phyloP scores from a whole-genome alignment of 1,139 yeast genomes.

The Suhomyces choctaworum region DNA sequence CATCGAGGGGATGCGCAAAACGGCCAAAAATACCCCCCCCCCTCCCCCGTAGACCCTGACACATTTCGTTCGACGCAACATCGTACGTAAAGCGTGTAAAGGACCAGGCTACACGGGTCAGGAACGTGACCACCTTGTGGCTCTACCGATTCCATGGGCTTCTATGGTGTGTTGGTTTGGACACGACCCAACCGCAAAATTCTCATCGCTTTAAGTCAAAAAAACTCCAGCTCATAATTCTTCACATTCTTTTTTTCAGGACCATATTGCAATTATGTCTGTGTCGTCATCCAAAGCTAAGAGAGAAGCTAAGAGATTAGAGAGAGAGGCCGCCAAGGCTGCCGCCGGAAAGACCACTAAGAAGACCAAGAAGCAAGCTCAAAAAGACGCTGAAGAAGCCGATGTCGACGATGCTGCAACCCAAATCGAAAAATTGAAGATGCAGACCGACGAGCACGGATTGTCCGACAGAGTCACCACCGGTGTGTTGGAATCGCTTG shows the following conservation, averaged over 20 bases:
- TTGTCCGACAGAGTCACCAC: conserved; percentile 96
- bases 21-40: no score
- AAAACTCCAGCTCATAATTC: conserved; percentile 2
- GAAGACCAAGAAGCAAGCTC: conserved; percentile 56
- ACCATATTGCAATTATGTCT: conserved; percentile 32
- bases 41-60: no score
- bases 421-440: conserved; percentile 80
- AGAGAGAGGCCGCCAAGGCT: conserved; percentile 62
- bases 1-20: no score
- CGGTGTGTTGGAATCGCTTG: conserved; percentile 89
- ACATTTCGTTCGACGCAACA: no score
- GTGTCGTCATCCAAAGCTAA: conserved; percentile 93
- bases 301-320: conserved; percentile 83
- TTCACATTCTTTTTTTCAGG: conserved; percentile 1
- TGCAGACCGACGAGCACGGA: conserved; percentile 93
- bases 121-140: no score
- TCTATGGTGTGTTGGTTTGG: no score
- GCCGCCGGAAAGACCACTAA: conserved; percentile 75
- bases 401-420: conserved; percentile 66
- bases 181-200: conserved; percentile 14
- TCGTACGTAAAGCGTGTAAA: no score
- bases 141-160: no score
- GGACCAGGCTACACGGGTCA: no score
- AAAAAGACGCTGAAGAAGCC: conserved; percentile 58
- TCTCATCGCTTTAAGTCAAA: conserved; percentile 12